These are phyloP conservation scores for Scheffersomyces cryptocercus DNA, from an alignment of 1,139 yeast genomes.

Conservation along the genomic window DNA sequence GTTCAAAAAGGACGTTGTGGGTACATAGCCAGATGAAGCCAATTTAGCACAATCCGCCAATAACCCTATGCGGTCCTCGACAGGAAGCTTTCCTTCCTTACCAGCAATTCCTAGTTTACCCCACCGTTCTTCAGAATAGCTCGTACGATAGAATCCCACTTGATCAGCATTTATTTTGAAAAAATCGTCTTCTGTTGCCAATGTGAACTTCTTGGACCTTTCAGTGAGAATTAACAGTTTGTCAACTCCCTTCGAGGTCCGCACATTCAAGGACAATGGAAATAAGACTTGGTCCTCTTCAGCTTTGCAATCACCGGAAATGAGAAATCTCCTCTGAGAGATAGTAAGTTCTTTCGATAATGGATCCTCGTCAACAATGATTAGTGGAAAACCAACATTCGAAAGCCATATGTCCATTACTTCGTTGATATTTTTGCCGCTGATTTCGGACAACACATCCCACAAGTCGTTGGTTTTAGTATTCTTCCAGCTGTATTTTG, in stretches of 20 bases:
- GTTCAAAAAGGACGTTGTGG: conserved; percentile 15
- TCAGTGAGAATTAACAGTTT: conserved; percentile 12
- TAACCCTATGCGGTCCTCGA: conserved; percentile 20
- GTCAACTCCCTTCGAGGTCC: conserved; percentile 13
- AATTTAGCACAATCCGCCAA: conserved; percentile 18
- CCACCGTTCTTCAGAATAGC: conserved; percentile 17
- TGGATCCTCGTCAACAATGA: conserved; percentile 7
- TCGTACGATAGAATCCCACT: conserved; percentile 18
- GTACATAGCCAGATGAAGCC: conserved; percentile 15
- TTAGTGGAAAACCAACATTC: conserved; percentile 17
- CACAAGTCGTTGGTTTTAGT: conserved; percentile 18
- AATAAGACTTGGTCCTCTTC: conserved; percentile 16
- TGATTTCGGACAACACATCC: conserved; percentile 14
- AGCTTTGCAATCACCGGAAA: conserved; percentile 16
- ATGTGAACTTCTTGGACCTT: conserved; percentile 7
- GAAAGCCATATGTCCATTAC: conserved; percentile 20
- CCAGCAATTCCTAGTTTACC: conserved; percentile 16
- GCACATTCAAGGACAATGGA: conserved; percentile 18
- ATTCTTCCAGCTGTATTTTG: conserved; percentile 19
- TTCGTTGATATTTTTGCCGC: conserved; percentile 16
- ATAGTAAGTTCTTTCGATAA: conserved; percentile 6
- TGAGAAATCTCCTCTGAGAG: conserved; percentile 16
- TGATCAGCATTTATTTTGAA: conserved; percentile 17
- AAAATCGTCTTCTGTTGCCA: conserved; percentile 14
- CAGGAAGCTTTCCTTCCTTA: conserved; percentile 15